Percentiles rank a stretch among this genome's conserved stretches.
These are phyloP conservation scores for Melocanna baccifera DNA, from an alignment of 176 grass and related monocot species.

Conservation along the genomic window DNA sequence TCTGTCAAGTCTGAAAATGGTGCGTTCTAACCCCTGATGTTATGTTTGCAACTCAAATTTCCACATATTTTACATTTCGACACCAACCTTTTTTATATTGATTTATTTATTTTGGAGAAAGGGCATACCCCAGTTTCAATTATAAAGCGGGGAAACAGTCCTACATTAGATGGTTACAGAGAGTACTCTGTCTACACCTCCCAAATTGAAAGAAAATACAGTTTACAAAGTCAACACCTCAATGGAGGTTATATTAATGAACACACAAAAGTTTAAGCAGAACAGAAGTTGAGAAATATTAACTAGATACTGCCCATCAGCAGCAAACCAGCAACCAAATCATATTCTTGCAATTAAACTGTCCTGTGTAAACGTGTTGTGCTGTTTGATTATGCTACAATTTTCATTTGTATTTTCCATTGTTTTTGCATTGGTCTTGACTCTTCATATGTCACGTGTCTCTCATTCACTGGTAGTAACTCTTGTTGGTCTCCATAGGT, in stretches of 20 bases:
- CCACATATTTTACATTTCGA: not conserved
- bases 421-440: constrained; percentile 22
- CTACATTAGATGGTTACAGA: not conserved
- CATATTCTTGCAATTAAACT: constrained; percentile 1
- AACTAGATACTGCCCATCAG: not conserved
- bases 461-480: constrained; percentile 16
- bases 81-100: not conserved
- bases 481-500: constrained; percentile 49
- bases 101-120: not conserved
- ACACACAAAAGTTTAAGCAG: not conserved
- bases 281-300: not conserved
- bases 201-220: not conserved
- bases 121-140: not conserved
- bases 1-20: constrained; percentile 80
- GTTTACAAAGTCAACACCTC: not conserved
- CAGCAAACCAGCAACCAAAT: not conserved
- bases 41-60: not conserved
- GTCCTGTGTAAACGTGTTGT: not conserved
- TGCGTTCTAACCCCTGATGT: constrained; percentile 33
- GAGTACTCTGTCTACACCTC: not conserved
- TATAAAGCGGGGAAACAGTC: not conserved
- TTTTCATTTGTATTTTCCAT: not conserved
- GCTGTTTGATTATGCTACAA: constrained; percentile 1
- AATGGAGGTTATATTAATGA: not conserved
- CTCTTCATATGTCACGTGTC: not conserved